These are phyloP conservation scores for Phytophthora agathidicida DNA, from an alignment of 352 stramenopile species.

Conservation along the genomic window DNA sequence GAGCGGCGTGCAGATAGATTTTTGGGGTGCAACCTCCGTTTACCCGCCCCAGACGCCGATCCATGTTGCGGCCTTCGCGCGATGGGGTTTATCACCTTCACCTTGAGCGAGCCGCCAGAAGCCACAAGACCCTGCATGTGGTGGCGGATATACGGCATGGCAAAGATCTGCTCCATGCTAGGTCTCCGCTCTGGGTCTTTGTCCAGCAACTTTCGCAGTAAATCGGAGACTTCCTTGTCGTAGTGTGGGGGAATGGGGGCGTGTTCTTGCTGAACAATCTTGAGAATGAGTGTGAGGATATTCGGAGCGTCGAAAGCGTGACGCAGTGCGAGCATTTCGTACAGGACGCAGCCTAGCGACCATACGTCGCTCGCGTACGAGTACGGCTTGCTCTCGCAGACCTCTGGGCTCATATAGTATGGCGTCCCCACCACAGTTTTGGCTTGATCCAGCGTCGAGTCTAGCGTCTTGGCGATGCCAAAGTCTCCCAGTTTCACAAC, in stretches of 20 bases:
- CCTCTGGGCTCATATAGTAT: conserved; percentile 95
- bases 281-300: conserved; percentile 83
- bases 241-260: conserved; percentile 61
- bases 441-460: conserved; percentile 86
- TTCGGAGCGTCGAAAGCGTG: conserved; percentile 88
- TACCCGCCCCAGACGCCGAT: conserved; percentile 24
- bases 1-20: conserved; percentile 41
- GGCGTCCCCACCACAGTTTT: conserved; percentile 92
- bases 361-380: conserved; percentile 93
- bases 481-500: conserved; percentile 94
- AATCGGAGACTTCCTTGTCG: conserved; percentile 55
- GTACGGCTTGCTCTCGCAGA: conserved; percentile 93
- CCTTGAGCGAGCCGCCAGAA: conserved; percentile 61
- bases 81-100: conserved; percentile 37
- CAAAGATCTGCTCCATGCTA: conserved; percentile 80
- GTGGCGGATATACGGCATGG: conserved; percentile 72
- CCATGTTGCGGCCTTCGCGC: conserved; percentile 45
- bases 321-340: conserved; percentile 87
- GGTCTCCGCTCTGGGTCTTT: conserved; percentile 67
- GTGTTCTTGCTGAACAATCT: conserved; percentile 86
- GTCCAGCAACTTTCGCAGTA: conserved; percentile 64
- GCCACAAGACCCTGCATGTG: conserved; percentile 77
- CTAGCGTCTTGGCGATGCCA: conserved; percentile 90
- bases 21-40: conserved; percentile 51
- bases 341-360: conserved; percentile 92